Base-by-base conservation (phyloP, 208 protist genomes). In the Acanthamoeba sp. region DNA sequence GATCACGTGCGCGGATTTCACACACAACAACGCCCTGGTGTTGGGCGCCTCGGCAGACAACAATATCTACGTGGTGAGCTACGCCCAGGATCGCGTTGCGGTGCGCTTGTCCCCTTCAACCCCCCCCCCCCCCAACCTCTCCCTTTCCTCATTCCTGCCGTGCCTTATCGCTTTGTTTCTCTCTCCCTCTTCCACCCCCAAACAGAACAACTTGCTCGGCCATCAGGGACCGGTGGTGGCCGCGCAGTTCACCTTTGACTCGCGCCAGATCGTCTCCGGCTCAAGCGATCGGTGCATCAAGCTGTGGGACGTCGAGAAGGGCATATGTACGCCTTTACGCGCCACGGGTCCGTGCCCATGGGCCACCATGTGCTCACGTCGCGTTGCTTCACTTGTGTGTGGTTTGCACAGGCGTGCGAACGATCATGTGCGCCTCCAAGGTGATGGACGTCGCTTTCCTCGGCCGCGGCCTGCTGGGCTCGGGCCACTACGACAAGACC, bases 301-400 rank as follows among this genome's bases (percentile, higher is more conserved):
- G 9, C 12, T 87, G 16, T 87, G 78, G 78, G 78, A 87, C 48
- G 48, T 87, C n/a, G 78, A 87, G n/a, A 87, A 87, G 48, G 78
- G 78, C 38, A 59, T 87, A 24, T 87, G 78, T 84, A 84, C 40
- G 73, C 29, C 9, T 36, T 34, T 18, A 14, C 27, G 27, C 10
- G 10, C 16, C 12, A 14, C 12, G 10, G 16, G 16, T 78, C 34
- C 27, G 10, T 38, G 69, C 12, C 12, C 34, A 78, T 78, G 24
- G 16, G 29, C 27, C 14, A 38, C 27, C 34, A n/a, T 24, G 57
- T 64, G 57, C 27, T 27, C 29, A 78, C 10, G 10, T 27, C n/a
- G n/a, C n/a, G n/a, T n/a, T n/a, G n/a, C n/a, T n/a, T n/a, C n/a
- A n/a, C n/a, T n/a, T n/a, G n/a, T 50, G 16, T 84, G 27, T 1